Conservation (phyloP, 192 early-diverging fungal genomes). For the Entomortierella lignicola region DNA sequence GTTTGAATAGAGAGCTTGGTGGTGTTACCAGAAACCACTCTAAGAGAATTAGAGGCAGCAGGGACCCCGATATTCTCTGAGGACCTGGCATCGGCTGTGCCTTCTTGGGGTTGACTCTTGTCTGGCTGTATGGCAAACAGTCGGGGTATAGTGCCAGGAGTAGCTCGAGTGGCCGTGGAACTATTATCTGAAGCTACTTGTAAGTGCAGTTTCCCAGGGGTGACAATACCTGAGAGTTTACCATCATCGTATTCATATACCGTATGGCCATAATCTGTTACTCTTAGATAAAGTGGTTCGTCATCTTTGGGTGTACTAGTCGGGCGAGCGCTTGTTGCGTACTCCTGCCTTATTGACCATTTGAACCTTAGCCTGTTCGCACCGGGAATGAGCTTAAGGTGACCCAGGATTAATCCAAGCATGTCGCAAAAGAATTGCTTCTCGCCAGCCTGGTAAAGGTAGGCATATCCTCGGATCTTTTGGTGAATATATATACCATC, state of each 20-base stretch:
- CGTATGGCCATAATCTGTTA: neutral
- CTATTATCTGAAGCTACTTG: neutral
- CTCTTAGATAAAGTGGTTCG: neutral
- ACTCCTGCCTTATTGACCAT: neutral
- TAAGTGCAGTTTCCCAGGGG: neutral
- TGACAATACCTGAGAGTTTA: no score
- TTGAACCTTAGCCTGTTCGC: neutral
- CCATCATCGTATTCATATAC: neutral
- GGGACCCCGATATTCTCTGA: no score
- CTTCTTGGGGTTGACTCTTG: neutral
- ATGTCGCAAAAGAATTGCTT: conserved; percentile 30
- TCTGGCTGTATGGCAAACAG: neutral
- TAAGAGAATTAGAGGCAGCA: neutral
- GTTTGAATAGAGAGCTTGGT: conserved; percentile 2
- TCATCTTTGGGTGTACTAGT: neutral
- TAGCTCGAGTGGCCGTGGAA: neutral
- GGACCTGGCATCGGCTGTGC: neutral
- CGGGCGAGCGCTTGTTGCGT: neutral
- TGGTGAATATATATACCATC: conserved; percentile 24
- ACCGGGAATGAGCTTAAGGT: conserved; percentile 11
- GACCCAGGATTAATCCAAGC: conserved; percentile 12
- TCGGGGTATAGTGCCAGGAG: neutral
- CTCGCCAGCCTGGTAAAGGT: conserved; percentile 32
- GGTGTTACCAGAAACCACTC: neutral
- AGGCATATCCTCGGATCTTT: conserved; percentile 38